Conservation (phyloP, 2,329 filamentous ascomycete species). For the Xylariaceae sp. region DNA sequence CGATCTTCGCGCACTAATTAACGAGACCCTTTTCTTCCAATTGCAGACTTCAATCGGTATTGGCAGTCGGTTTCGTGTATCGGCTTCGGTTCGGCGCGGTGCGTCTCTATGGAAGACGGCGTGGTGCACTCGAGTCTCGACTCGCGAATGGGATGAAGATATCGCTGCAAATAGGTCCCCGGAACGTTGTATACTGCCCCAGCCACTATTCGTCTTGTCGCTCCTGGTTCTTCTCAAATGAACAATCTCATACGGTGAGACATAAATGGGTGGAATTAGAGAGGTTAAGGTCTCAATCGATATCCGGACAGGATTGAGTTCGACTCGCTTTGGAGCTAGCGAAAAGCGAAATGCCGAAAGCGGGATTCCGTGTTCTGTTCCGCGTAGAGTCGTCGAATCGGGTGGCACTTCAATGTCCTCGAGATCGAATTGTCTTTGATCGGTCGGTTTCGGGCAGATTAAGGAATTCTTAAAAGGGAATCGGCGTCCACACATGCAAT, state of each 20-base stretch:
- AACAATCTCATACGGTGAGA: not conserved
- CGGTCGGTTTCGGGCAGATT: constrained; percentile 18
- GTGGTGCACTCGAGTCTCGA: constrained; percentile 9
- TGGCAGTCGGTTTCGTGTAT: constrained; percentile 4
- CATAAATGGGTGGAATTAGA: not conserved
- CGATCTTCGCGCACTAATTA: constrained; percentile 12
- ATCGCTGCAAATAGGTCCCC: constrained; percentile 7
- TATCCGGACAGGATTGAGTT: constrained; percentile 8
- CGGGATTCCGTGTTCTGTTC: constrained; percentile 8
- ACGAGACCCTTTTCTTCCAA: constrained; percentile 4
- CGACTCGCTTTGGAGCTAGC: constrained; percentile 8
- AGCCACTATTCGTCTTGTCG: not conserved
- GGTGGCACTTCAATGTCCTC: constrained; percentile 17
- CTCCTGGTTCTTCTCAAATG: not conserved
- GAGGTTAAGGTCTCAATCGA: constrained; percentile 5
- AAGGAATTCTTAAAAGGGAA: constrained; percentile 9
- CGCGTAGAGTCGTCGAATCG: constrained; percentile 8
- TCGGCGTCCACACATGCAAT: constrained; percentile 7
- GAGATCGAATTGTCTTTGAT: constrained; percentile 21
- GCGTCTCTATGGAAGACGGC: constrained; percentile 9
- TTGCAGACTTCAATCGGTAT: constrained; percentile 8
- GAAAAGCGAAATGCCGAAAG: constrained; percentile 4
- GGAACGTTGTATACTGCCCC: constrained; percentile 12
- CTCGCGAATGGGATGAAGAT: constrained; percentile 5
- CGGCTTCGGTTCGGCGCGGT: not conserved